phyloP scores from a whole-genome alignment of 148 eudicot genomes.

The Pouteria glomerata region DNA sequence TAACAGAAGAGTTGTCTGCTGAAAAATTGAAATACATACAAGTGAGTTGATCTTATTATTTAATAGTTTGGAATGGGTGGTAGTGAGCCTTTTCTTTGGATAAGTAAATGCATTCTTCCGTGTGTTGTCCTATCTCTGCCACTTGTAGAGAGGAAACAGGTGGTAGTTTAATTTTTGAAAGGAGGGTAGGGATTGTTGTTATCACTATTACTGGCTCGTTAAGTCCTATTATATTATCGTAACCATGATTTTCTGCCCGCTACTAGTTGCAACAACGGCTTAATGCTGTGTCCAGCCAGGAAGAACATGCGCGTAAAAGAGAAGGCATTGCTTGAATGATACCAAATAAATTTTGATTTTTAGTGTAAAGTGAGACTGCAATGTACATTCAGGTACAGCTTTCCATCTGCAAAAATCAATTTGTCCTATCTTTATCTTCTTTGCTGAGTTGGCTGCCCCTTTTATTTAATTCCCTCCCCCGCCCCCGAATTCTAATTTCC shows the following conservation, averaged over 20 bases:
- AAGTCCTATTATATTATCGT: neutral
- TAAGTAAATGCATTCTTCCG: neutral
- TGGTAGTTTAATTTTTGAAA: neutral
- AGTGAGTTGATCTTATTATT: constrained; percentile 35
- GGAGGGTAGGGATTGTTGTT: neutral
- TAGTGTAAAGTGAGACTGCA: constrained; percentile 28
- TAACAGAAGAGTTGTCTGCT: constrained; percentile 77
- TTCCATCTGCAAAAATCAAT: neutral
- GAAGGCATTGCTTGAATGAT: constrained; percentile 40
- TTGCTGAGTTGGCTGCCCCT: neutral
- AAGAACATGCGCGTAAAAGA: constrained; percentile 45
- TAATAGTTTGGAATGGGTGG: neutral
- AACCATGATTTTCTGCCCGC: constrained; percentile 3
- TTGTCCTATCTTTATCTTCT: neutral
- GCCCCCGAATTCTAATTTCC: neutral
- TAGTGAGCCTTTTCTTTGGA: neutral
- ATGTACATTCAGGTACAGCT: constrained; percentile 54
- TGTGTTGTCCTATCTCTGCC: too few species aligned
- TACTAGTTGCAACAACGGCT: constrained; percentile 66
- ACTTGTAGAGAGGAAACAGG: neutral
- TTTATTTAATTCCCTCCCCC: neutral
- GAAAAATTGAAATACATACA: constrained; percentile 64
- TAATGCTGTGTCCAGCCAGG: constrained; percentile 39
- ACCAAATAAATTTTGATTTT: neutral
- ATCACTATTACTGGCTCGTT: constrained; percentile 7